phyloP scores from a whole-genome alignment of 306 rosid species.

The Abrus pulchellus region DNA sequence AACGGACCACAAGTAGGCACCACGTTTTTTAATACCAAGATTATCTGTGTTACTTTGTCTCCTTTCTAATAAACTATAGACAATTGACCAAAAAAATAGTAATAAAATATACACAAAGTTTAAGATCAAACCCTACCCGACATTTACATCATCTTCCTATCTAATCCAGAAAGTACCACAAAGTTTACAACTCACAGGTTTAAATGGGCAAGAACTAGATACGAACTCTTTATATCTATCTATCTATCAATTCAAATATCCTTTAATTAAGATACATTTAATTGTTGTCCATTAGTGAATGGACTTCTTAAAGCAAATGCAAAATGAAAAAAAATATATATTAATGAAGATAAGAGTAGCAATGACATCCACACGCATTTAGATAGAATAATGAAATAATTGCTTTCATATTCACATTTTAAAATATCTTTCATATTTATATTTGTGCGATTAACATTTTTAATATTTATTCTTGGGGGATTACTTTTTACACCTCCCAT shows the following conservation, averaged over 20 bases:
- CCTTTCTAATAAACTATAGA: conserved; percentile 21
- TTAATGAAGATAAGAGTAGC: not conserved
- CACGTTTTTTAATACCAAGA: conserved; percentile 40
- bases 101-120: conserved; percentile 38
- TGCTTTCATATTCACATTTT: too few species aligned
- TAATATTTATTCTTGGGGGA: too few species aligned
- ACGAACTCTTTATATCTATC: conserved; percentile 36
- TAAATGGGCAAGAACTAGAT: conserved; percentile 38
- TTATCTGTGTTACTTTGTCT: conserved; percentile 32
- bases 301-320: conserved; percentile 3
- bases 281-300: conserved; percentile 18
- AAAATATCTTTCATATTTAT: too few species aligned
- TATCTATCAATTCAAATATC: conserved; percentile 41
- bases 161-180: conserved; percentile 23
- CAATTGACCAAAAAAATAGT: too few species aligned
- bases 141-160: conserved; percentile 48
- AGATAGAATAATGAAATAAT: too few species aligned
- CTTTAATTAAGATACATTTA: conserved; percentile 26
- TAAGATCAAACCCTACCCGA: conserved; percentile 51
- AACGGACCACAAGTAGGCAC: conserved; percentile 43
- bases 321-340: not conserved
- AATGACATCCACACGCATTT: too few species aligned
- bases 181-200: conserved; percentile 2
- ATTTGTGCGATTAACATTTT: too few species aligned
- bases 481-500: too few species aligned